These are phyloP conservation scores for Globisporangium emineosum DNA, from an alignment of 352 stramenopile genomes.

Conservation along the genomic window DNA sequence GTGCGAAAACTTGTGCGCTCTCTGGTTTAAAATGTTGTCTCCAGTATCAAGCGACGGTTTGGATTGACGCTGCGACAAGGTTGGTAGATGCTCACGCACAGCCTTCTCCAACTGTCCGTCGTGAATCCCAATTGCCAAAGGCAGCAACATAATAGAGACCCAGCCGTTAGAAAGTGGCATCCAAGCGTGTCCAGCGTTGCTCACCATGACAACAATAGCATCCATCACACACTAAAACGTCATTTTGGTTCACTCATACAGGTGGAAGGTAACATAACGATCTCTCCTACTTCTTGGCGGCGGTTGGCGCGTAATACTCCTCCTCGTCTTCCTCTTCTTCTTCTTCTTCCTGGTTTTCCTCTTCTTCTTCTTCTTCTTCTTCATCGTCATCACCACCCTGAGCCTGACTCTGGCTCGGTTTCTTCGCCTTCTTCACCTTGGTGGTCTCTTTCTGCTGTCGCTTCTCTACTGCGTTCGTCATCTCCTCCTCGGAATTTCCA, in stretches of 20 bases:
- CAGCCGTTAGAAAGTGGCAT: slow-evolving; percentile 4
- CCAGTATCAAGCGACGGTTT: not conserved
- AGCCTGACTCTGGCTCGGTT: not conserved
- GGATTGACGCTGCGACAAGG: not conserved
- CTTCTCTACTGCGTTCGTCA: not conserved
- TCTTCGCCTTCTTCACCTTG: not conserved
- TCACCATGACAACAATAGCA: no score
- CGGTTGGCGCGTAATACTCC: not conserved
- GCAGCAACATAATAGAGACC: not conserved
- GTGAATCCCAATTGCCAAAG: not conserved
- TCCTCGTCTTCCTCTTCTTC: not conserved
- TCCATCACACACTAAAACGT: no score
- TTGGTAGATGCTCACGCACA: no score
- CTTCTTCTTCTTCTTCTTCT: slow-evolving; percentile 15
- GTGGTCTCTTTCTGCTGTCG: not conserved
- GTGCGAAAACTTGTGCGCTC: no score
- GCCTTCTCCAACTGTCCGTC: no score
- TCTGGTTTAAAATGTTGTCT: no score
- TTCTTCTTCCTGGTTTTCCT: slow-evolving; percentile 19
- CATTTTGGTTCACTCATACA: no score
- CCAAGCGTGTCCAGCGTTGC: no score
- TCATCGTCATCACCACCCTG: not conserved
- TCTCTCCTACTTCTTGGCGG: not conserved
- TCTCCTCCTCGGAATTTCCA: not conserved
- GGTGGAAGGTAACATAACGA: no score